phyloP scores from a whole-genome alignment of 495 filamentous ascomycete genomes.

The Xylaria curta region DNA sequence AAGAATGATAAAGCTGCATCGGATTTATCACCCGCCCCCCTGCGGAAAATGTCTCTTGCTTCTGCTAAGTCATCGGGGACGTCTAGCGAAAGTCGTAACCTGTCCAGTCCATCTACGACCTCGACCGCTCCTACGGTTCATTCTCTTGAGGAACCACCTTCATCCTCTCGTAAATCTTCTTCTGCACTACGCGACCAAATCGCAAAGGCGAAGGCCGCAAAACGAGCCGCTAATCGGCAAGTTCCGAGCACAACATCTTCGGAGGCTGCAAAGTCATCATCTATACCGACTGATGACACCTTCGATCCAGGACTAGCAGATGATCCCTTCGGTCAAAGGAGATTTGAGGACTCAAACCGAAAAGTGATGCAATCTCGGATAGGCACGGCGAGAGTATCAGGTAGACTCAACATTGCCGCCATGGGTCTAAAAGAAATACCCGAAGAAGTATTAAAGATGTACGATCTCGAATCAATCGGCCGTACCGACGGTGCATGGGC shows the following conservation, averaged over 20 bases:
- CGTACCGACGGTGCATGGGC: constrained; percentile 75
- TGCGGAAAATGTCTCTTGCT: constrained; percentile 47
- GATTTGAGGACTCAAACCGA: constrained; percentile 62
- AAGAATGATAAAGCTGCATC: constrained; percentile 43
- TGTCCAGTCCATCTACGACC: constrained; percentile 44
- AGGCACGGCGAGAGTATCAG: constrained; percentile 75
- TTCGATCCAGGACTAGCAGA: constrained; percentile 61
- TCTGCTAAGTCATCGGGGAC: constrained; percentile 57
- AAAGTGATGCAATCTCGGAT: constrained; percentile 78
- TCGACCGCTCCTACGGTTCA: constrained; percentile 50
- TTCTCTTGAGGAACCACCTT: constrained; percentile 42
- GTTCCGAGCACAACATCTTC: constrained; percentile 37
- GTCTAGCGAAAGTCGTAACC: constrained; percentile 52
- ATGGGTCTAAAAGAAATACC: constrained; percentile 84
- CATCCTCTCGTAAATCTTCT: constrained; percentile 68
- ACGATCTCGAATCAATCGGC: constrained; percentile 67
- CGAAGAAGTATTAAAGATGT: constrained; percentile 87
- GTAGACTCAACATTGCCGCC: constrained; percentile 87
- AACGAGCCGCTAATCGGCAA: constrained; percentile 61
- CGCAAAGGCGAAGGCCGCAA: constrained; percentile 89
- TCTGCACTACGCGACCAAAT: constrained; percentile 86
- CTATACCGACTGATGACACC: constrained; percentile 54
- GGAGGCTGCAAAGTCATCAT: constrained; percentile 51
- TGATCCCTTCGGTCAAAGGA: constrained; percentile 73
- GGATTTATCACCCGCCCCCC: constrained; percentile 30